A percentile compares a stretch with the other conserved stretches of the same genome.
Conservation (phyloP, 2,329 filamentous ascomycete genomes). For the Lachnellula hyalina region DNA sequence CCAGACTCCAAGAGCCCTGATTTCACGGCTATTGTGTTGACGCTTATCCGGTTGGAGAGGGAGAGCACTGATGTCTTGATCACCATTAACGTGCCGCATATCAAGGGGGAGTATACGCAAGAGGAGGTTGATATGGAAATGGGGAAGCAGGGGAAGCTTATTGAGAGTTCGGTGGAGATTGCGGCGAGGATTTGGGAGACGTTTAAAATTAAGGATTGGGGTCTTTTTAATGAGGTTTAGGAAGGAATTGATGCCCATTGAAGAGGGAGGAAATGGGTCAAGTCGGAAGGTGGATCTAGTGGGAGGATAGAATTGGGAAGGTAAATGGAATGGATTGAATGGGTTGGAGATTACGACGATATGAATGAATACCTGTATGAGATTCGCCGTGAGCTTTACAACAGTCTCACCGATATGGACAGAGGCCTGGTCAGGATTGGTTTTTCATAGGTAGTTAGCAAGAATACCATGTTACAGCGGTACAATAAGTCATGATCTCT, state of each 20-base stretch:
- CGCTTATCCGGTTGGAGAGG: slow-evolving; percentile 69
- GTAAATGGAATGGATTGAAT: background rate
- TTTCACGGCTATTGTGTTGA: slow-evolving; percentile 71
- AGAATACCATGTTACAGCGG: background rate
- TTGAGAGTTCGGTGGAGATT: slow-evolving; percentile 64
- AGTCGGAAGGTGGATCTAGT: background rate
- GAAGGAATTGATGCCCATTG: background rate
- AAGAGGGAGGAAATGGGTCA: background rate
- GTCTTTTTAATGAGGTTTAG: slow-evolving; percentile 47
- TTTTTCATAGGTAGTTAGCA: background rate
- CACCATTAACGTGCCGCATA: slow-evolving; percentile 83
- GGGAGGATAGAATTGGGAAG: background rate
- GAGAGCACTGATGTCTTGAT: slow-evolving; percentile 77
- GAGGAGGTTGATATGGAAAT: slow-evolving; percentile 64
- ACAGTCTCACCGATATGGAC: no score
- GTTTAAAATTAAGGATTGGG: slow-evolving; percentile 77
- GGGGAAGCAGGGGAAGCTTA: slow-evolving; percentile 60
- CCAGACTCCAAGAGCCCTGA: slow-evolving; percentile 36
- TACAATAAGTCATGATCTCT: background rate
- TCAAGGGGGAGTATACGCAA: slow-evolving; percentile 66
- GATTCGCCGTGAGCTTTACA: background rate
- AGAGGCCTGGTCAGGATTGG: background rate
- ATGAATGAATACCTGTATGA: background rate
- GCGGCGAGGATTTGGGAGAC: slow-evolving; percentile 63
- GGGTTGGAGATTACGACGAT: background rate